These are phyloP conservation scores for Penicillium daleae DNA, from an alignment of 495 filamentous ascomycete species.

Conservation along the genomic window DNA sequence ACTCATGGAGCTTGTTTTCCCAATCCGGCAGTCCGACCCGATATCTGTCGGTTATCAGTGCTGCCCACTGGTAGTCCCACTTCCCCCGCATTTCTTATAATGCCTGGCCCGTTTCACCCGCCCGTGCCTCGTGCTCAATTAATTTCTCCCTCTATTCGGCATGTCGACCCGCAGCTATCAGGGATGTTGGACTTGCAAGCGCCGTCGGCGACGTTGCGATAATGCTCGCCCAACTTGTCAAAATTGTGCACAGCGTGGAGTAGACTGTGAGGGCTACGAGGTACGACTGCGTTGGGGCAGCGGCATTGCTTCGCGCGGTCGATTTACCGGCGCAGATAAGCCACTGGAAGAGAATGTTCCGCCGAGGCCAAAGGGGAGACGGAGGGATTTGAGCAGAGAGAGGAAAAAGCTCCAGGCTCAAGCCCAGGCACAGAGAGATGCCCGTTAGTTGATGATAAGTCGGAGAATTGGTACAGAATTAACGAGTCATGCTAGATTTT, in stretches of 20 bases:
- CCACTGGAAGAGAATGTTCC: slow-evolving; percentile 32
- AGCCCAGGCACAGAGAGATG: background rate
- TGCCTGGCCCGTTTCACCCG: background rate
- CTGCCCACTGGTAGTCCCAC: slow-evolving; percentile 12
- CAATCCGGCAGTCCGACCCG: slow-evolving; percentile 29
- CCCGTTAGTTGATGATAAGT: background rate
- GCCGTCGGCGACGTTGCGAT: slow-evolving; percentile 40
- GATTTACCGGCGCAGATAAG: slow-evolving; percentile 40
- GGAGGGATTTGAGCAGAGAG: slow-evolving; percentile 36
- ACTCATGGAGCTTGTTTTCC: slow-evolving; percentile 2
- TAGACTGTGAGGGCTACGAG: slow-evolving; percentile 42
- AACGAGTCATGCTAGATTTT: background rate
- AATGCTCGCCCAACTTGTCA: slow-evolving; percentile 31
- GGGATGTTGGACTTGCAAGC: slow-evolving; percentile 48
- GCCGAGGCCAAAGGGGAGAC: slow-evolving; percentile 32
- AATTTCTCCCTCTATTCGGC: slow-evolving; percentile 17
- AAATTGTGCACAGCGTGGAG: slow-evolving; percentile 32
- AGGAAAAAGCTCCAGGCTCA: slow-evolving; percentile 11
- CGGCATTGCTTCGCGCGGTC: slow-evolving; percentile 43
- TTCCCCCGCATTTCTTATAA: slow-evolving; percentile 23
- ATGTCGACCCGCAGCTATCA: slow-evolving; percentile 44
- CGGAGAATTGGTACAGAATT: background rate
- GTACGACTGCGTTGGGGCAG: slow-evolving; percentile 41
- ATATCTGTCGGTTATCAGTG: slow-evolving; percentile 8
- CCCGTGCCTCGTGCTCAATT: background rate